A percentile compares a stretch with the other conserved stretches of the same genome.
Evolutionary conservation across 306 rosid genomes (phyloP).

Genomic region (Inga oerstediana): DNA sequence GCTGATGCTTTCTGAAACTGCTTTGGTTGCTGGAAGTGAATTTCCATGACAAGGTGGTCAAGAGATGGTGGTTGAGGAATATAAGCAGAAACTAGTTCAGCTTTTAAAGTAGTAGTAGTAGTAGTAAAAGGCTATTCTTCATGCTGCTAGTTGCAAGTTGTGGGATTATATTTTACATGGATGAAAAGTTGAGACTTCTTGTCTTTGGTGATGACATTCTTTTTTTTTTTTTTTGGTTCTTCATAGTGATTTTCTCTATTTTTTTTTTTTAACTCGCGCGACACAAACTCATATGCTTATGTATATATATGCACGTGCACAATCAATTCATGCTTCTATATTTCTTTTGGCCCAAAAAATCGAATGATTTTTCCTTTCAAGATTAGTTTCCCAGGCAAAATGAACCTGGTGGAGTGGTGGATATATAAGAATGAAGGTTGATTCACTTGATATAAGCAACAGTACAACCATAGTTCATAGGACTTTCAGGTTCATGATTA

Average conservation of each 20-base stretch:
- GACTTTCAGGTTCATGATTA: constrained; percentile 69
- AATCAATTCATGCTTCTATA: neutral
- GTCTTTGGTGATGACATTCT: too few species aligned
- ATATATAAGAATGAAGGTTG: neutral
- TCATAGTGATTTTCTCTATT: neutral
- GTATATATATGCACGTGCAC: neutral
- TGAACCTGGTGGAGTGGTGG: neutral
- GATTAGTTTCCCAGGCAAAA: neutral
- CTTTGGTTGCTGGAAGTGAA: constrained; percentile 63
- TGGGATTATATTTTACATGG: constrained; percentile 35
- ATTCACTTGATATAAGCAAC: constrained; percentile 76
- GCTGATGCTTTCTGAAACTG: constrained; percentile 34
- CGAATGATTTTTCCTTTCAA: neutral
- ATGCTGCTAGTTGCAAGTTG: constrained; percentile 37
- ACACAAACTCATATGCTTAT: neutral
- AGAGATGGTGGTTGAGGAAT: constrained; percentile 18
- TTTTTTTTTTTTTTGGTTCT: too few species aligned
- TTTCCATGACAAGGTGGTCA: constrained; percentile 57
- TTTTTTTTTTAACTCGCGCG: too few species aligned
- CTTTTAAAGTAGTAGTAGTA: constrained; percentile 17
- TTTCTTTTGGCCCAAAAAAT: neutral
- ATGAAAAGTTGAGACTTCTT: constrained; percentile 16
- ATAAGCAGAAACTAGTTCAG: neutral
- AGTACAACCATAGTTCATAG: constrained; percentile 90
- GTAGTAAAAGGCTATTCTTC: neutral